Base-by-base conservation (phyloP, 495 filamentous ascomycete genomes). In the Staphylotrichum longicolle region DNA sequence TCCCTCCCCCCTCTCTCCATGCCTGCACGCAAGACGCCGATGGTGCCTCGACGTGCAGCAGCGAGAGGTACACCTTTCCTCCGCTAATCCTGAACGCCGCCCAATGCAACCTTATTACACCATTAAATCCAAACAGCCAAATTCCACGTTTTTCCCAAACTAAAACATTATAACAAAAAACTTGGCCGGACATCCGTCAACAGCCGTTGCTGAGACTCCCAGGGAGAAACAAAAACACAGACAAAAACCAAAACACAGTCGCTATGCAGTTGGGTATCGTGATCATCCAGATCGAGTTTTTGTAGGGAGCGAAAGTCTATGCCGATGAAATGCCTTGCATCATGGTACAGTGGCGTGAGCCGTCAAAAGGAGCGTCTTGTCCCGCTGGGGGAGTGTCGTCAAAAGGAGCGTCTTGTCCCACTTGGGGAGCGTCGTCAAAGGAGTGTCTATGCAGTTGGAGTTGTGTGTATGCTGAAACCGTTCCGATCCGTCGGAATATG, bases 181-280 rank as follows among this genome's bases (percentile, higher is more conserved):
- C 44, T 7, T 6, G 45, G 32, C 37, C 39, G 39, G 52, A 56
- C 46, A 44, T 41, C 35, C 51, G 50, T 60, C 55, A 34, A 55
- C 62, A 20, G 53, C 51, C 53, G 10, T 61, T 39, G 37, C 5
- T 10, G 10, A 10, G 37, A 39, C 37, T 10, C 5, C 1, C 37
- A 39, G 37, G 37, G 37, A 39, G 10, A 57, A 60, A 30, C 11
- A 5, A 46, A 57, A 9, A 9, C 9, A 41, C 44, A 32, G 15
- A 54, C 35, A 8, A 41, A 60, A 62, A 51, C 63, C 58, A 65
- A 68, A 71, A 70, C 70, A 77, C 78, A 80, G 77, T 75, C 76
- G 78, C 77, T 80, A 79, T 80, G 78, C 76, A 78, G 67, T 77
- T 78, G 77, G 75, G 75, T 74, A 71, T 75, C 75, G 67, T 72